These are phyloP conservation scores for Gamarada debralockiae DNA, from an alignment of 495 filamentous ascomycete species.

Conservation along the genomic window DNA sequence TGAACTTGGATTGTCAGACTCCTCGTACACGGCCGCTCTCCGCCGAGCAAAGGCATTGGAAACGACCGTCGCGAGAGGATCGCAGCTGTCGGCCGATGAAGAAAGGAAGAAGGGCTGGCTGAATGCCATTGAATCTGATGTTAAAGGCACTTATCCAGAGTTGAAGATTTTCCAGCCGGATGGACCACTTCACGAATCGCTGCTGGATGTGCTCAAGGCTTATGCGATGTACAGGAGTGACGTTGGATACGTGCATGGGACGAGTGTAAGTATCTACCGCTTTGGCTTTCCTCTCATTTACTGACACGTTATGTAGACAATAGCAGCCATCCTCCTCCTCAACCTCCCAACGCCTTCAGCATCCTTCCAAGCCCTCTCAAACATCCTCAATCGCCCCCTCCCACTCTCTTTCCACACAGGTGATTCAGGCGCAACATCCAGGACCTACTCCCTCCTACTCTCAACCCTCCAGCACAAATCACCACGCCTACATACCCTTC, in stretches of 20 bases:
- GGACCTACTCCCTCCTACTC: constrained; percentile 68
- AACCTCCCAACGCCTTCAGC: constrained; percentile 68
- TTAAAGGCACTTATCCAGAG: constrained; percentile 68
- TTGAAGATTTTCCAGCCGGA: constrained; percentile 75
- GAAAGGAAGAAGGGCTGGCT: constrained; percentile 43
- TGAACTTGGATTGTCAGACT: constrained; percentile 70
- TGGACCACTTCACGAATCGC: constrained; percentile 68
- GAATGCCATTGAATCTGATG: constrained; percentile 48
- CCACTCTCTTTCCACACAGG: constrained; percentile 82
- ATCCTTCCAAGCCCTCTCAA: constrained; percentile 82
- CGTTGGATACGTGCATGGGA: constrained; percentile 84
- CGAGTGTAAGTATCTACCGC: constrained; percentile 56
- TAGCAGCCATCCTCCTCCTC: constrained; percentile 82
- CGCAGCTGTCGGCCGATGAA: constrained; percentile 34
- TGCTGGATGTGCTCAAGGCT: constrained; percentile 80
- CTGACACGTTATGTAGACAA: constrained; percentile 46
- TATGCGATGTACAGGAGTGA: constrained; percentile 94
- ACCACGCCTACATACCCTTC: constrained; percentile 63
- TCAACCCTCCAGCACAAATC: constrained; percentile 70
- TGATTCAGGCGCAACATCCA: constrained; percentile 66
- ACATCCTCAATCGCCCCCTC: constrained; percentile 82
- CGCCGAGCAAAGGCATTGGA: constrained; percentile 67
- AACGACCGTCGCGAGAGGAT: constrained; percentile 36
- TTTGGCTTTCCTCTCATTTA: background rate
- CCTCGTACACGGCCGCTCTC: constrained; percentile 76